A percentile compares a stretch with the other conserved stretches of the same genome.
phyloP scores from a whole-genome alignment of 2,329 filamentous ascomycete species.

The Fusarium metavorans region DNA sequence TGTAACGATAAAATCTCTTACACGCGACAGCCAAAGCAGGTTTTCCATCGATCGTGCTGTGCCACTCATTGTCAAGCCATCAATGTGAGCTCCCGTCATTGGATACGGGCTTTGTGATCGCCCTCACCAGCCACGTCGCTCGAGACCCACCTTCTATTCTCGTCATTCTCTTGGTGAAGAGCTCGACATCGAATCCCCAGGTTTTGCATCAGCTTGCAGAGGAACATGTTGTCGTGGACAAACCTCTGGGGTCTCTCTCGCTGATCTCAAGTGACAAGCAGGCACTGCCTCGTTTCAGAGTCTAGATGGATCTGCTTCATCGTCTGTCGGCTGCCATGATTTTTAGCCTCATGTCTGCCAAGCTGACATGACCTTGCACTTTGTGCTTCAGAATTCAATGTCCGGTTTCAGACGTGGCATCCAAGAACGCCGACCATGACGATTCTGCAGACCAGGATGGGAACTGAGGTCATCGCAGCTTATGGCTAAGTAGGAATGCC shows the following conservation, averaged over 20 bases:
- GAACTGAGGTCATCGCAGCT: slow-evolving; percentile 6
- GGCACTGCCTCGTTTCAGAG: slow-evolving; percentile 31
- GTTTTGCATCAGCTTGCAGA: slow-evolving; percentile 29
- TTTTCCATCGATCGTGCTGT: background rate
- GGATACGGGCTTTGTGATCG: slow-evolving; percentile 21
- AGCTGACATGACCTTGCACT: slow-evolving; percentile 3
- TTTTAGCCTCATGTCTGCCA: background rate
- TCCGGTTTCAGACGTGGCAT: slow-evolving; percentile 28
- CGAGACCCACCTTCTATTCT: slow-evolving; percentile 34
- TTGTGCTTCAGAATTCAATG: slow-evolving; percentile 22
- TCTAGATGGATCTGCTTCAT: slow-evolving; percentile 23
- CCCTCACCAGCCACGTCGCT: slow-evolving; percentile 34
- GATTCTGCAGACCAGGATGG: background rate
- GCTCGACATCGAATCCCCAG: slow-evolving; percentile 2
- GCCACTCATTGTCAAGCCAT: slow-evolving; percentile 7
- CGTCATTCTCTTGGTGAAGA: slow-evolving; percentile 7
- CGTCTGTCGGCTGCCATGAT: background rate
- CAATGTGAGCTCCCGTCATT: slow-evolving; percentile 5
- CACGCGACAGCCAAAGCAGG: slow-evolving; percentile 12
- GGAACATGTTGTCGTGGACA: slow-evolving; percentile 10
- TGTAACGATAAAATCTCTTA: slow-evolving; percentile 16
- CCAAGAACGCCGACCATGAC: background rate
- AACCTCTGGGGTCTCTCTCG: slow-evolving; percentile 1
- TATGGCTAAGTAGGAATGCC: slow-evolving; percentile 23
- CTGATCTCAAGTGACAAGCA: slow-evolving; percentile 15